Evolutionary conservation across 2,329 filamentous ascomycete genomes (phyloP).

Genomic region (Colletotrichum theobromicola): DNA sequence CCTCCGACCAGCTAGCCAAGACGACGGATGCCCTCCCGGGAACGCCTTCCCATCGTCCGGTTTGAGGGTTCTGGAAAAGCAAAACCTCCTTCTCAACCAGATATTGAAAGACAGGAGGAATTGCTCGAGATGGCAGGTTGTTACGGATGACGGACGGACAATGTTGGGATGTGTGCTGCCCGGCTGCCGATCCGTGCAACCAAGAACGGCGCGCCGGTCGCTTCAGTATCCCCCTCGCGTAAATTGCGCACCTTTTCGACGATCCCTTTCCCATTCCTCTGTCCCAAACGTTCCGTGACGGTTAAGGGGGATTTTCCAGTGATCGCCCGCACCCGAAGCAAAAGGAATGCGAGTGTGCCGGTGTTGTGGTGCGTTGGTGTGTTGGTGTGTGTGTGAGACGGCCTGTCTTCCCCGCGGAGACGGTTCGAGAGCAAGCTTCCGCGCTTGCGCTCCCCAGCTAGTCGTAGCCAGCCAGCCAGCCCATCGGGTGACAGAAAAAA

Average conservation of each 20-base stretch:
- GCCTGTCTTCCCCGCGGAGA: not conserved
- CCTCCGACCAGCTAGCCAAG: not conserved
- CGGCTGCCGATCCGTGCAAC: slow-evolving; percentile 10
- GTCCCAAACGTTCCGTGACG: slow-evolving; percentile 10
- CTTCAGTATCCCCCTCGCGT: not conserved
- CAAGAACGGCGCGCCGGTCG: not conserved
- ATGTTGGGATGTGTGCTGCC: not conserved
- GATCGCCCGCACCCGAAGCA: not conserved
- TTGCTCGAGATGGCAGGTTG: slow-evolving; percentile 1
- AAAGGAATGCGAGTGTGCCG: not conserved
- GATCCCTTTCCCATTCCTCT: slow-evolving; percentile 2
- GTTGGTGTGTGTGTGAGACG: not conserved
- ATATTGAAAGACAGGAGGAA: slow-evolving; percentile 2
- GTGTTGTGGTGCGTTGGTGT: not conserved
- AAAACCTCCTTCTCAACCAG: not conserved
- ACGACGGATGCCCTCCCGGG: not conserved
- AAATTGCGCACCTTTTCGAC: not conserved
- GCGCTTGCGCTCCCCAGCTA: not conserved
- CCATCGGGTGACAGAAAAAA: too few species aligned
- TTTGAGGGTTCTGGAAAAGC: not conserved
- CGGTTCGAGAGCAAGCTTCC: not conserved
- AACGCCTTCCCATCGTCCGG: not conserved
- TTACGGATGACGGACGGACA: not conserved
- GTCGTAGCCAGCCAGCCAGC: too few species aligned
- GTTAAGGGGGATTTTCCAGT: slow-evolving; percentile 10